phyloP scores from a whole-genome alignment of 345 rosid species.

The Aquilaria sinensis region DNA sequence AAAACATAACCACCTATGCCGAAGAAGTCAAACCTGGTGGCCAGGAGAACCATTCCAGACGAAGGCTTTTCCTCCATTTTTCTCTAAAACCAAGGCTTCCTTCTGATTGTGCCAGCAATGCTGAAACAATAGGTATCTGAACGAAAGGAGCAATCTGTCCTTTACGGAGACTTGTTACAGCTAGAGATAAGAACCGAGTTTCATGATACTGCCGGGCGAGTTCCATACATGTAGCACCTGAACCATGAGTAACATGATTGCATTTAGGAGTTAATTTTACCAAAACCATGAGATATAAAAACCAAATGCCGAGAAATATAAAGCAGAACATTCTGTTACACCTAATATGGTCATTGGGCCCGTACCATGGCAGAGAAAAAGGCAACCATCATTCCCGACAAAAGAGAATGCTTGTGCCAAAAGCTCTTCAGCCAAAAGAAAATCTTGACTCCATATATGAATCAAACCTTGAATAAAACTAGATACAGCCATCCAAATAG shows the following conservation, averaged over 20 bases:
- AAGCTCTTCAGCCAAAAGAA: conserved; percentile 53
- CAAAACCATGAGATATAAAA: neutral
- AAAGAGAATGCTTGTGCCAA: conserved; percentile 59
- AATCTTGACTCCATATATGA: conserved; percentile 43
- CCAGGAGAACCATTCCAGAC: conserved; percentile 88
- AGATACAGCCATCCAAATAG: conserved; percentile 58
- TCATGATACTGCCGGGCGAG: conserved; percentile 56
- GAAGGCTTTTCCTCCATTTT: conserved; percentile 76
- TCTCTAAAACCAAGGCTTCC: conserved; percentile 77
- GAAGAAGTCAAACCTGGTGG: conserved; percentile 58
- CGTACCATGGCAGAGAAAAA: conserved; percentile 76
- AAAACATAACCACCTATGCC: neutral
- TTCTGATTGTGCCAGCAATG: conserved; percentile 81
- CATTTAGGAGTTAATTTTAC: neutral
- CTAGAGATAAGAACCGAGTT: conserved; percentile 46
- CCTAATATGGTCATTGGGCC: neutral
- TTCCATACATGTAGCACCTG: conserved; percentile 66
- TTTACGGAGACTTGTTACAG: conserved; percentile 56
- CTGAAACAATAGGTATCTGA: conserved; percentile 63
- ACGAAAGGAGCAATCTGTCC: conserved; percentile 35
- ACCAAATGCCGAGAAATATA: neutral
- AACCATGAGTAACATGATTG: conserved; percentile 16
- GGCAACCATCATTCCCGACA: conserved; percentile 50
- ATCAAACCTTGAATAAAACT: conserved; percentile 49
- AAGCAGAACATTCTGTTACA: conserved; percentile 1